phyloP scores from a whole-genome alignment of 2,329 filamentous ascomycete genomes.

The Aspergillus intermedius region DNA sequence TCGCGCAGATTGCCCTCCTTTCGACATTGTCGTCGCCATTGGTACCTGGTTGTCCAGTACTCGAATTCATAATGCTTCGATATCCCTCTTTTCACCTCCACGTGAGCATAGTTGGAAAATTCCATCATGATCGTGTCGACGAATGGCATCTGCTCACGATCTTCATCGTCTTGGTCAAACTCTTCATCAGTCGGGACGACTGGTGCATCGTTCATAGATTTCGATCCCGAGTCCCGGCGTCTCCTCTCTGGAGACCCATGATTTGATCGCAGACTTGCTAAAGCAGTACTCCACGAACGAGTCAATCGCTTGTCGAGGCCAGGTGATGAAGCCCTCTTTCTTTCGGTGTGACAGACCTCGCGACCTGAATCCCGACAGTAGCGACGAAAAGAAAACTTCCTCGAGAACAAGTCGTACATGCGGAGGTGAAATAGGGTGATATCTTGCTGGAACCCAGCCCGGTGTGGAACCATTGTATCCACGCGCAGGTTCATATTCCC shows the following conservation, averaged over 20 bases:
- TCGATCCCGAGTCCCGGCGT: constrained; percentile 55
- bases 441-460: constrained; percentile 54
- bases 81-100: constrained; percentile 67
- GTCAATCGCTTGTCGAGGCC: constrained; percentile 45
- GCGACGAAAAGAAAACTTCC: constrained; percentile 83
- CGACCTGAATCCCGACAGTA: constrained; percentile 91
- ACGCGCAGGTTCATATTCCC: constrained; percentile 95
- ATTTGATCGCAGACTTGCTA: constrained; percentile 51
- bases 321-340: constrained; percentile 51
- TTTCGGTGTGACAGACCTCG: constrained; percentile 82
- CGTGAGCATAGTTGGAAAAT: constrained; percentile 94
- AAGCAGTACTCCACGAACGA: constrained; percentile 54
- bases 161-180: constrained; percentile 7
- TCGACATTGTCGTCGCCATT: constrained; percentile 70
- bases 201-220: constrained; percentile 39
- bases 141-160: constrained; percentile 36
- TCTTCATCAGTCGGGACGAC: constrained; percentile 15
- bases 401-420: constrained; percentile 81
- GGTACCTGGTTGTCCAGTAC: constrained; percentile 83
- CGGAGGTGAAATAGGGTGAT: constrained; percentile 85
- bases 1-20: constrained; percentile 58
- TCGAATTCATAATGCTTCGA: constrained; percentile 82
- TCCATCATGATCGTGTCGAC: constrained; percentile 82
- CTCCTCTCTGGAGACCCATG: constrained; percentile 31
- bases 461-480: constrained; percentile 63